phyloP scores from a whole-genome alignment of 2,329 filamentous ascomycete genomes.

The Neodidymelliopsis sp. region DNA sequence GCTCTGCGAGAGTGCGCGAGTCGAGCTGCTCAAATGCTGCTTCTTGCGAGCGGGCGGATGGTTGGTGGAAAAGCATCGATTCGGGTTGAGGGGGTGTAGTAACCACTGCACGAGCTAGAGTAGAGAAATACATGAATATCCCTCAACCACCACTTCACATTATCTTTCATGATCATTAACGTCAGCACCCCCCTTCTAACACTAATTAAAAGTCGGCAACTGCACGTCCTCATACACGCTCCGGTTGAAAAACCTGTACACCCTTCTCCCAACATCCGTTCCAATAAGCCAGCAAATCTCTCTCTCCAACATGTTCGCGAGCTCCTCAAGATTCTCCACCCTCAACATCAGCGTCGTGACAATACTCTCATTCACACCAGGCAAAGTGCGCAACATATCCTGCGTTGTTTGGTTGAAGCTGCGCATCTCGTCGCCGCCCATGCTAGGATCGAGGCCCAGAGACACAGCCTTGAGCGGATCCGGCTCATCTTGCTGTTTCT shows the following conservation, averaged over 20 bases:
- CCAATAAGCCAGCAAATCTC: slow-evolving; percentile 80
- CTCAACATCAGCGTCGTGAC: slow-evolving; percentile 75
- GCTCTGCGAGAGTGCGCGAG: slow-evolving; percentile 25
- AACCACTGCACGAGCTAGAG: neutral
- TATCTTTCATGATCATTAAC: too few species aligned
- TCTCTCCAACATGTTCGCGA: slow-evolving; percentile 83
- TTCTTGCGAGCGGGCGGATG: slow-evolving; percentile 50
- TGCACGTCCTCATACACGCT: slow-evolving; percentile 55
- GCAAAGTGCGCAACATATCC: slow-evolving; percentile 87
- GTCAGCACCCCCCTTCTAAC: neutral
- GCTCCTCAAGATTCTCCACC: slow-evolving; percentile 77
- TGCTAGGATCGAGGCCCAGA: slow-evolving; percentile 74
- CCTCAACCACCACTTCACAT: neutral
- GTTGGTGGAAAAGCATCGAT: slow-evolving; percentile 17
- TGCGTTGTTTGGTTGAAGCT: slow-evolving; percentile 85
- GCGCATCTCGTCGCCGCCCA: slow-evolving; percentile 64
- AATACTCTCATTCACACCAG: slow-evolving; percentile 79
- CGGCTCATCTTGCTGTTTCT: slow-evolving; percentile 87
- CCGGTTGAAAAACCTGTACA: slow-evolving; percentile 80
- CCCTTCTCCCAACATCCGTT: slow-evolving; percentile 75
- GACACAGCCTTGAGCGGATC: slow-evolving; percentile 88
- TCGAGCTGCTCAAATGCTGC: slow-evolving; percentile 50
- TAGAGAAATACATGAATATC: slow-evolving; percentile 17
- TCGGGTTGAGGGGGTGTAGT: too few species aligned
- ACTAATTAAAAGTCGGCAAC: slow-evolving; percentile 28